phyloP scores from a whole-genome alignment of 495 filamentous ascomycete genomes.

The Rostrohypoxylon terebratum region DNA sequence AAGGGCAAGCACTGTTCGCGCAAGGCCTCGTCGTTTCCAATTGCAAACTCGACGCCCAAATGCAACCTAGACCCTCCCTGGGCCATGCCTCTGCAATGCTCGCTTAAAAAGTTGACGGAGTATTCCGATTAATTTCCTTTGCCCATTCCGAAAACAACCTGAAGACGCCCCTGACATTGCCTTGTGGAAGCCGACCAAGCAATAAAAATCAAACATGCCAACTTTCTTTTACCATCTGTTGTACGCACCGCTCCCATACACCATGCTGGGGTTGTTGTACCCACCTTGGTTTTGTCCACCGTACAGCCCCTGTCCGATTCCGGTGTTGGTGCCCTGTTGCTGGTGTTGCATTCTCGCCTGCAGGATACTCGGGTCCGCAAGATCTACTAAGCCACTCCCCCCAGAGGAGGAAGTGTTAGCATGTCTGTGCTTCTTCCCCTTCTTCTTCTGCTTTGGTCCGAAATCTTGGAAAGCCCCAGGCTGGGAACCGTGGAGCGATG shows the following conservation, averaged over 20 bases:
- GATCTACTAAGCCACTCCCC: slow-evolving; percentile 97
- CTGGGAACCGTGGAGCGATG: slow-evolving; percentile 90
- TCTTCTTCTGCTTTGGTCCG: slow-evolving; percentile 98
- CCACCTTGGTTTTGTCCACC: slow-evolving; percentile 97
- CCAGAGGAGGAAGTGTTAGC: slow-evolving; percentile 99
- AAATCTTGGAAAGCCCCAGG: slow-evolving; percentile 84
- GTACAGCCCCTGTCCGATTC: slow-evolving; percentile 88
- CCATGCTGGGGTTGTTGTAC: slow-evolving; percentile 90
- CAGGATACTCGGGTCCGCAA: slow-evolving; percentile 99
- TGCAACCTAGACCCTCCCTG: slow-evolving; percentile 55
- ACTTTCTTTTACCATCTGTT: slow-evolving; percentile 72
- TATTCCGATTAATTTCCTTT: slow-evolving; percentile 52
- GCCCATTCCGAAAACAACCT: slow-evolving; percentile 47
- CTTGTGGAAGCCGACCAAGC: slow-evolving; percentile 34
- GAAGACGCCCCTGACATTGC: slow-evolving; percentile 54
- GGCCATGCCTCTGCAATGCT: slow-evolving; percentile 55
- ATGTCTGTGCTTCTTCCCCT: slow-evolving; percentile 99
- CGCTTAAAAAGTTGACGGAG: slow-evolving; percentile 49
- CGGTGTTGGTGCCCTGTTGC: slow-evolving; percentile 72
- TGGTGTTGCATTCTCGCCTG: slow-evolving; percentile 95
- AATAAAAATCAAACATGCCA: slow-evolving; percentile 42
- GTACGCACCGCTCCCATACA: slow-evolving; percentile 80
- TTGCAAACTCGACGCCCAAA: slow-evolving; percentile 50
- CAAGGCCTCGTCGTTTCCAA: slow-evolving; percentile 58
- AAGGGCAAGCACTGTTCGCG: slow-evolving; percentile 49